Percentiles rank a stretch among this genome's conserved stretches.
These are phyloP conservation scores for Hordeum pubiflorum DNA, from an alignment of 202 grass and related monocot genomes.

Conservation along the genomic window DNA sequence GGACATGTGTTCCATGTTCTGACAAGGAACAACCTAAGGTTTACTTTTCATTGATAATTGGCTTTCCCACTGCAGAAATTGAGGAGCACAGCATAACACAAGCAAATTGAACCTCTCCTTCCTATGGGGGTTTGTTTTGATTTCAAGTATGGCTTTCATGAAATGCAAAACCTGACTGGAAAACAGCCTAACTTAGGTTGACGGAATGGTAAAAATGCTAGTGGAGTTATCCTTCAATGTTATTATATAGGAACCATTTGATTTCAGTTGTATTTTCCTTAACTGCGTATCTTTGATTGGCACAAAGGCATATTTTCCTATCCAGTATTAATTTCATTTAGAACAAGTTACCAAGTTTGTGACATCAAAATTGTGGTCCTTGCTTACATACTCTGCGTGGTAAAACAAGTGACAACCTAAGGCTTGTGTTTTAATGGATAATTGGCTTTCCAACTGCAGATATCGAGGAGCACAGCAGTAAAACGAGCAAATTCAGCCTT, in stretches of 20 bases:
- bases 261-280: not conserved
- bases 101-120: not conserved
- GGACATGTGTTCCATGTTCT: not conserved
- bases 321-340: not conserved
- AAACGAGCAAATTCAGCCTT: conserved; percentile 26
- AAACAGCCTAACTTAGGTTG: not conserved
- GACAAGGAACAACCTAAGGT: not conserved
- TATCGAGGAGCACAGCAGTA: conserved; percentile 38
- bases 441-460: conserved; percentile 27
- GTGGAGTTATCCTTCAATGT: not conserved
- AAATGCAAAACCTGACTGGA: not conserved
- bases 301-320: not conserved
- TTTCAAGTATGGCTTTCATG: not conserved
- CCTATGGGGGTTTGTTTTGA: not conserved
- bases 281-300: not conserved
- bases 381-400: no score
- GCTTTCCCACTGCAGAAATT: conserved; percentile 3
- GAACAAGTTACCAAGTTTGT: not conserved
- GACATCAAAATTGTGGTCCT: not conserved
- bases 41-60: not conserved
- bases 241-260: not conserved
- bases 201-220: conserved; percentile 9
- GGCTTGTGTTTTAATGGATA: not conserved
- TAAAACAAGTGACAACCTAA: not conserved
- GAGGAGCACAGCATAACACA: not conserved